Evolutionary conservation across 2,329 filamentous ascomycete genomes (phyloP), one percentile per base, ranked within the genome.

Genomic region (Colletotrichum sp.): DNA sequence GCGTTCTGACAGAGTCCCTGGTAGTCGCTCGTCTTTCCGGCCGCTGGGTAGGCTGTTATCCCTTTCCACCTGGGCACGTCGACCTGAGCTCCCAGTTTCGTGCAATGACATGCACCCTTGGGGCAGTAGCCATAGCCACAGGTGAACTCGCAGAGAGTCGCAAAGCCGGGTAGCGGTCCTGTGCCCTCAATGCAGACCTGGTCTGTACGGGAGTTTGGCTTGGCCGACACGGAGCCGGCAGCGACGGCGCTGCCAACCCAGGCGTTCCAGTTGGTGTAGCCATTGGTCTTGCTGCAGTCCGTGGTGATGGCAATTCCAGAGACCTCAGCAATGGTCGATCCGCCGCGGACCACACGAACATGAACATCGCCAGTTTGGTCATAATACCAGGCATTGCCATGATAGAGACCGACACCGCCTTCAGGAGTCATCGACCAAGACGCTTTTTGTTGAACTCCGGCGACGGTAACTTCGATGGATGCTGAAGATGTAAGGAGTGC

Each of bases 61-160:
- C 36, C 63, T 3, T 39, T 43, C 36, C 21, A 28, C 4, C 24
- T n/a, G 63, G 39, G 63, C 39, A 4, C 1, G 0, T 64, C n/a
- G 8, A 66, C 36, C 21, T 30, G 32, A 1, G 18, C 18, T 2
- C 71, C 71, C 4, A 73, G 2, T 4, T 39, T 61, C 5, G 34
- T 30, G 55, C 57, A 68, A 7, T 87, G 77, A 7, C 71, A 73
- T 2, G 64, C 52, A 1, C 55, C 34, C 16, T 12, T 8, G 3
- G 82, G 81, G 36, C 81, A 84, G 73, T 83, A 83, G 24, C 79
- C 80, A 48, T 79, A 83, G 9, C 36, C 39, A 68, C 82, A 83
- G 21, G 79, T 66, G 43, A 83, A 86, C 52, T 79, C 65, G 72
- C 84, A 86, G 4, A 86, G 82, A 2, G 82, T 84, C 2, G 67